Conservation (phyloP, 768 basidiomycete species). For the Saitozyma podzolica region DNA sequence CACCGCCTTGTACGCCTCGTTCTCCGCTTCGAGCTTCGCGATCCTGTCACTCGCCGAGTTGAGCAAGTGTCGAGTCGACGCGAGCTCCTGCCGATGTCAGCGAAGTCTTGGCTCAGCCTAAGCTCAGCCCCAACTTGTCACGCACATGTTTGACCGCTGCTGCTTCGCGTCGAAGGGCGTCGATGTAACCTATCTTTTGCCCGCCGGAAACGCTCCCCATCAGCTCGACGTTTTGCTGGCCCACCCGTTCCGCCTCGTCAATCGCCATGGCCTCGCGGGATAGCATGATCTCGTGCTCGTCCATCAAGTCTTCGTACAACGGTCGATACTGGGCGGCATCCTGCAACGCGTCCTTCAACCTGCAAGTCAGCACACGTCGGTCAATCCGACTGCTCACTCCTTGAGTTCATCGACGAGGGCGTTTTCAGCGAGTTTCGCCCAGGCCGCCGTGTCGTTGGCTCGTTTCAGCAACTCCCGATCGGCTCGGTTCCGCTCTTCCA, state of each 20-base stretch:
- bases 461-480: slow-evolving; percentile 32
- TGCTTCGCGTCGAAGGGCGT: slow-evolving; percentile 75
- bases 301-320: slow-evolving; percentile 66
- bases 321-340: slow-evolving; percentile 68
- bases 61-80: slow-evolving; percentile 35
- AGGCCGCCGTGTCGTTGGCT: slow-evolving; percentile 28
- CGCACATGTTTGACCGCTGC: slow-evolving; percentile 77
- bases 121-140: slow-evolving; percentile 6
- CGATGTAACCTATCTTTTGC: slow-evolving; percentile 84
- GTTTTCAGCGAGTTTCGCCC: slow-evolving; percentile 64
- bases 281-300: slow-evolving; percentile 66
- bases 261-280: slow-evolving; percentile 75
- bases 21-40: slow-evolving; percentile 18
- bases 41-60: slow-evolving; percentile 35
- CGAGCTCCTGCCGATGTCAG: slow-evolving; percentile 34
- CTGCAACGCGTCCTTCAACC: slow-evolving; percentile 59
- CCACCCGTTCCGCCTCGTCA: slow-evolving; percentile 72
- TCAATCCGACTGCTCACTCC: slow-evolving; percentile 57
- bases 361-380: slow-evolving; percentile 29
- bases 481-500: slow-evolving; percentile 16
- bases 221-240: slow-evolving; percentile 81
- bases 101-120: neutral
- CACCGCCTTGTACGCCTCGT: slow-evolving; percentile 35
- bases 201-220: slow-evolving; percentile 79
- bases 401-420: slow-evolving; percentile 68